phyloP scores from a whole-genome alignment of 441 rosid species.

The Eruca vesicaria region DNA sequence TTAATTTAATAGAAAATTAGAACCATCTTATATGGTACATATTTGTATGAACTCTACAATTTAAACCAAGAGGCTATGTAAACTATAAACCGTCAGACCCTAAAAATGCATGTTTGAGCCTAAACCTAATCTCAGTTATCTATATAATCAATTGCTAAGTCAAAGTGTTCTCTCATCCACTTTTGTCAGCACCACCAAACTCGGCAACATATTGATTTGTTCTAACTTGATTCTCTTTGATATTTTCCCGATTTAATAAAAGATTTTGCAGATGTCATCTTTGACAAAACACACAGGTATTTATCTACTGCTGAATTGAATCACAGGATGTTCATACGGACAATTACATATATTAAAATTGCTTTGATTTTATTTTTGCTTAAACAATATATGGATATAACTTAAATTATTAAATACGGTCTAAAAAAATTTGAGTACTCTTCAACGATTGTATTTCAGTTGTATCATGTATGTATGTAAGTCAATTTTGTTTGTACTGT shows the following conservation, averaged over 20 bases:
- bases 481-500: neutral
- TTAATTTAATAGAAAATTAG: neutral
- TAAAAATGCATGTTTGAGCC: neutral
- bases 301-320: slow-evolving; percentile 6
- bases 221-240: slow-evolving; percentile 28
- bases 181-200: slow-evolving; percentile 30
- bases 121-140: neutral
- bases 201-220: slow-evolving; percentile 15
- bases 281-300: slow-evolving; percentile 16
- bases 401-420: neutral
- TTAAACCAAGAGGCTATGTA: neutral
- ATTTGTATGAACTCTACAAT: neutral
- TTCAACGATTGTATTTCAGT: neutral
- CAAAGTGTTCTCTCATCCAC: slow-evolving; percentile 21
- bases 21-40: neutral
- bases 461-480: neutral
- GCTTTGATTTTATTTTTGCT: neutral
- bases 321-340: slow-evolving; percentile 25
- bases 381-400: neutral
- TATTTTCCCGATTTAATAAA: slow-evolving; percentile 20
- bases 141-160: slow-evolving; percentile 14
- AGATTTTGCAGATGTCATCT: slow-evolving; percentile 29
- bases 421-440: neutral
- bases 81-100: neutral
- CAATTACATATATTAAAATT: neutral